Base-by-base conservation (phyloP, 2,329 filamentous ascomycete genomes). In the Zelopaecilomyces penicillatus region DNA sequence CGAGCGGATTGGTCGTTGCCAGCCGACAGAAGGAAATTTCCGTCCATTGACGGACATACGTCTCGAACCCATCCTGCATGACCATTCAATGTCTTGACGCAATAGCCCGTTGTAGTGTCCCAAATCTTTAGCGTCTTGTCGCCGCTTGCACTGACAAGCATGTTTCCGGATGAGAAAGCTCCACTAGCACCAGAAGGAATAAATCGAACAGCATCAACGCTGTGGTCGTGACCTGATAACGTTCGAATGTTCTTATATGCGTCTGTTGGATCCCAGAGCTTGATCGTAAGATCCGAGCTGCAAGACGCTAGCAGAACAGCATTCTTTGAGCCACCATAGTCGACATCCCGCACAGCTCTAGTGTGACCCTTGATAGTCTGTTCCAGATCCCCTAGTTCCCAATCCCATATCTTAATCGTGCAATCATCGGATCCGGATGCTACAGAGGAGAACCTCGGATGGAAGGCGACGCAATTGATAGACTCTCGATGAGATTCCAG, bases 351-450 rank as follows among this genome's bases (percentile, higher is more conserved):
- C 1, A 96, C 88, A 3, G 87, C 80, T 60, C 85, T 89, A 5
- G 89, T 96, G 59, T 96, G 90, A 1, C 88, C 89, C 61, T 96
- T 96, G 47, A 95, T 77, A 1, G 90, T 96, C 50, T 83, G 73
- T 63, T 96, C 89, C 4, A 94, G 73, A 64, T 96, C 90, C 38
- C 91, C 91, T 27, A 94, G 69, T 59, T 96, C 90, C 85, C 89
- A 96, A 59, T 96, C 90, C 90, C 90, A 96, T 46, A 96, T 89
- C 59, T 96, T 96, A 63, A 96, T 95, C 4, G 86, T 95, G 44
- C 80, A 86, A 63, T 96, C 91, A 62, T 95, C 90, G 5, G 89
- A 94, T n/a, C 87, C 90, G 0, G 88, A 93, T 10, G 90, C 91
- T 26, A 96, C 71, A 5, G 87, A 91, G 9, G 88, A 91, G 65